These are phyloP conservation scores for sunflower (Helianthus annuus) DNA, from an alignment of 129 eudicot genomes.

Conservation along the genomic window HanXRQr2.0-SUNRISE NC_035441.2:151931023-151931522, in stretches of 20 bases:
- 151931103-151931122: slow-evolving; percentile 32
- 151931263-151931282: neutral
- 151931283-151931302: slow-evolving; percentile 20
- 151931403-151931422: slow-evolving; percentile 17
- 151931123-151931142: slow-evolving; percentile 17
- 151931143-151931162: neutral
- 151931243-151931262: neutral
- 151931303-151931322: slow-evolving; percentile 21
- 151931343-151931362: slow-evolving; percentile 43
- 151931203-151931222: slow-evolving; percentile 7
- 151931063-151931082: slow-evolving; percentile 23
- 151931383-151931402: slow-evolving; percentile 33
- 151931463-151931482: neutral
- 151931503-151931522: no score
- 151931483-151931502: neutral
- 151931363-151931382: slow-evolving; percentile 42
- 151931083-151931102: slow-evolving; percentile 35
- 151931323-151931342: slow-evolving; percentile 38
- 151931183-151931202: neutral
- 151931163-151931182: neutral
- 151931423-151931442: neutral
- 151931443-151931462: neutral
- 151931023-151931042: slow-evolving; percentile 18
- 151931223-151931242: neutral
- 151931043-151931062: slow-evolving; percentile 23